Conservation (phyloP, 176 grass and related monocot species). For the Oryza glaberrima region DNA sequence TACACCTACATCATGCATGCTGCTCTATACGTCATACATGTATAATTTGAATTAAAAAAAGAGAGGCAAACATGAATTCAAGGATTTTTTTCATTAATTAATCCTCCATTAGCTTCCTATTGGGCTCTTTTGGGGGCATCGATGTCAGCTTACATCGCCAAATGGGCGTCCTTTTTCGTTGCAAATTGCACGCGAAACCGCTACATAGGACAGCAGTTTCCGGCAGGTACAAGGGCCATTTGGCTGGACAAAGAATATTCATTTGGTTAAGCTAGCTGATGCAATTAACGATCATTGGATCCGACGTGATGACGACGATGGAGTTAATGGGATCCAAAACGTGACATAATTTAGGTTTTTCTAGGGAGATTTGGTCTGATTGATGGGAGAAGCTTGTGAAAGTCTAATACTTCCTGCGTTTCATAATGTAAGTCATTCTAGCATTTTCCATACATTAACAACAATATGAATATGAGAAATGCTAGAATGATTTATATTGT, state of each 20-base stretch:
- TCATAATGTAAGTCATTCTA: too few species aligned
- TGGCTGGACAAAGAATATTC: not conserved
- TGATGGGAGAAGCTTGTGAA: too few species aligned
- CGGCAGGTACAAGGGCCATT: not conserved
- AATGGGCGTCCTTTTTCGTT: not conserved
- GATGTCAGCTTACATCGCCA: constrained; percentile 10
- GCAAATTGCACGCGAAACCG: not conserved
- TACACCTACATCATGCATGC: not conserved
- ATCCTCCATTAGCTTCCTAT: not conserved
- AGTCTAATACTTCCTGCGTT: too few species aligned
- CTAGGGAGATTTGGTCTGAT: too few species aligned
- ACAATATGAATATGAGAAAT: too few species aligned
- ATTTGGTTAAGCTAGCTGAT: not conserved
- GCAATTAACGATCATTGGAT: not conserved
- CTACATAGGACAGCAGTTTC: not conserved
- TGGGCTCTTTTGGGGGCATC: constrained; percentile 25
- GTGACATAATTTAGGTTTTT: not conserved
- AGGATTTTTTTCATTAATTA: constrained; percentile 26
- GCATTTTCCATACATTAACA: too few species aligned
- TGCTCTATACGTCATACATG: not conserved
- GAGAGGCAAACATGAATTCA: constrained; percentile 7
- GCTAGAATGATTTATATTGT: too few species aligned
- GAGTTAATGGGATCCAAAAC: not conserved
- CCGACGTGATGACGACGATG: not conserved
- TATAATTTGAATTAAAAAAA: not conserved